phyloP scores from a whole-genome alignment of 2,329 filamentous ascomycete genomes.

The Aspergillus bombycis region DNA sequence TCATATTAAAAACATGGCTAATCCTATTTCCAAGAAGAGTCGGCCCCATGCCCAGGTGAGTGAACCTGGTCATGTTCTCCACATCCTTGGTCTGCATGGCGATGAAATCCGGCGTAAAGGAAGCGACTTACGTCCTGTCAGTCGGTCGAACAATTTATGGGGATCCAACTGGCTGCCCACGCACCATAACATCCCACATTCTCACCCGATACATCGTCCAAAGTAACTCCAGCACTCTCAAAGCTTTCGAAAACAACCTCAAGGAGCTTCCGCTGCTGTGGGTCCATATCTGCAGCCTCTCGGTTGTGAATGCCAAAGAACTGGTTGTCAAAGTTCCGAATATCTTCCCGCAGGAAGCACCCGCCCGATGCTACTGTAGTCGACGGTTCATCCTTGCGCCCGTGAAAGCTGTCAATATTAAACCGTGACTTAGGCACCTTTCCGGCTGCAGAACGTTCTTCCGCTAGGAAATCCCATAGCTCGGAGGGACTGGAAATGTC shows the following conservation, averaged over 20 bases:
- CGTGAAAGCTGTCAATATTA: too few relatives aligned
- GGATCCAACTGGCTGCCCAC: too few relatives aligned
- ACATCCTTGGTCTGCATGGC: conserved; percentile 14
- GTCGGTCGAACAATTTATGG: too few relatives aligned
- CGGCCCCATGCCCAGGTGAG: not conserved
- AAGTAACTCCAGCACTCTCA: conserved; percentile 25
- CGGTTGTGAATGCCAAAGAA: conserved; percentile 29
- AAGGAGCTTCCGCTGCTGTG: conserved; percentile 30
- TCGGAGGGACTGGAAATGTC: too few relatives aligned
- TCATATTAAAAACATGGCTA: conserved; percentile 41
- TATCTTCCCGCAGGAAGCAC: not conserved
- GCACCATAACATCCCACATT: conserved; percentile 13
- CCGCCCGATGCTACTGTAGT: not conserved
- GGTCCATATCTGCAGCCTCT: conserved; percentile 29
- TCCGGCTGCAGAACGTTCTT: too few relatives aligned
- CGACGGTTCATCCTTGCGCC: too few relatives aligned
- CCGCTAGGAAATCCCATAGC: too few relatives aligned
- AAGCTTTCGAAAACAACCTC: conserved; percentile 30
- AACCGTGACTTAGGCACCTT: too few relatives aligned
- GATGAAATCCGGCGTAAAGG: not conserved
- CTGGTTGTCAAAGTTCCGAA: conserved; percentile 23
- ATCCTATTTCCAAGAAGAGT: conserved; percentile 28
- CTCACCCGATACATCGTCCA: conserved; percentile 20
- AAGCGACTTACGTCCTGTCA: too few relatives aligned
- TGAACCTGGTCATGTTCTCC: too few relatives aligned